Percentiles rank a stretch among this genome's conserved stretches.
phyloP scores from a whole-genome alignment of 2,329 filamentous ascomycete species.

The Claviceps digitariae region DNA sequence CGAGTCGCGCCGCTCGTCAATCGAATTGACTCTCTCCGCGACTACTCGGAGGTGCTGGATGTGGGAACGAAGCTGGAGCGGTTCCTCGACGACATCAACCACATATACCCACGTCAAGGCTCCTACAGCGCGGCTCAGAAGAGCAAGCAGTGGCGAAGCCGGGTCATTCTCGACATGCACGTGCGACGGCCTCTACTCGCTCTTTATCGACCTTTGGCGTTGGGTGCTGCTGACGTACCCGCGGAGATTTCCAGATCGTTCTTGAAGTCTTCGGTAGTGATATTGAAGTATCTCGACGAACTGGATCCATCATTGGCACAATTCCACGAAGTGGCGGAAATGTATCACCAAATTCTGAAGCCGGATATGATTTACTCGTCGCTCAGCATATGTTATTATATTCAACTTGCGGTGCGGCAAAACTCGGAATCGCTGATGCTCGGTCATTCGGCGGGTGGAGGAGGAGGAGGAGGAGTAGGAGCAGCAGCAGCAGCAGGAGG shows the following conservation, averaged over 20 bases:
- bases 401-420: constrained; percentile 22
- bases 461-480: background rate
- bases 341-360: constrained; percentile 39
- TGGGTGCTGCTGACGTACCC: constrained; percentile 36
- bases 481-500: constrained; percentile 9
- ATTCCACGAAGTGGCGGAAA: constrained; percentile 34
- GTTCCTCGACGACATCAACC: constrained; percentile 40
- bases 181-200: constrained; percentile 37
- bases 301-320: constrained; percentile 32
- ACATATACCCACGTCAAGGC: constrained; percentile 33
- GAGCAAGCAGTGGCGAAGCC: constrained; percentile 37
- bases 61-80: constrained; percentile 39
- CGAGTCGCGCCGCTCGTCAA: constrained; percentile 36
- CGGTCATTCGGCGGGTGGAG: constrained; percentile 15
- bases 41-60: constrained; percentile 39
- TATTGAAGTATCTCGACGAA: constrained; percentile 42
- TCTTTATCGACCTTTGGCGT: constrained; percentile 40
- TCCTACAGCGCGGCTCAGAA: constrained; percentile 28
- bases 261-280: constrained; percentile 39
- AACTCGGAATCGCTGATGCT: constrained; percentile 16
- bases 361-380: constrained; percentile 42
- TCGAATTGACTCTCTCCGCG: constrained; percentile 36
- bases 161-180: constrained; percentile 40
- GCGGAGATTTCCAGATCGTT: constrained; percentile 38
- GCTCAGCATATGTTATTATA: constrained; percentile 42